These are phyloP conservation scores for Meredithiella fracta DNA, from an alignment of 2,329 filamentous ascomycete genomes.

Conservation along the genomic window DNA sequence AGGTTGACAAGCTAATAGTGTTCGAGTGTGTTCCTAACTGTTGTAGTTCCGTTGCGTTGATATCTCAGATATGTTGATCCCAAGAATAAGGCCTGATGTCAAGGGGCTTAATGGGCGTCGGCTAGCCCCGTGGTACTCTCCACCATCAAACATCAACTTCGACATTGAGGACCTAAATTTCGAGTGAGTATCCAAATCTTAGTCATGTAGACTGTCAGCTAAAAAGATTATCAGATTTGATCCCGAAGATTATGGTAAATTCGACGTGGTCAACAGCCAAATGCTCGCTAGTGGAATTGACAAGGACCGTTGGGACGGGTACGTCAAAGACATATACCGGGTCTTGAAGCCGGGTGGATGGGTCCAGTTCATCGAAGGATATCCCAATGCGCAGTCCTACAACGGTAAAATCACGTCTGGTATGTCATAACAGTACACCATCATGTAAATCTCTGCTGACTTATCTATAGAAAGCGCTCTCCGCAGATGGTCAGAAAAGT, in stretches of 20 bases:
- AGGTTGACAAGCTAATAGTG: background rate
- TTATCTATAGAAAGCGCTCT: conserved; percentile 29
- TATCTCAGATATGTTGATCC: background rate
- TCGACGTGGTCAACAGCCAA: conserved; percentile 71
- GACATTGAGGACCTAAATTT: conserved; percentile 59
- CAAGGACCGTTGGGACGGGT: conserved; percentile 53
- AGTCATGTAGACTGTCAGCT: background rate
- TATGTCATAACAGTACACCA: conserved; percentile 20
- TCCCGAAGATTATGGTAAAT: conserved; percentile 42
- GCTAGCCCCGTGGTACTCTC: conserved; percentile 26
- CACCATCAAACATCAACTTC: conserved; percentile 50
- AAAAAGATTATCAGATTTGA: conserved; percentile 33
- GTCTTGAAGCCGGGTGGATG: conserved; percentile 63
- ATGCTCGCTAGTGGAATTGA: conserved; percentile 58
- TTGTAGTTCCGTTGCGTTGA: conserved; percentile 6
- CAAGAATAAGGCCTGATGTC: background rate
- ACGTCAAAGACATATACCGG: conserved; percentile 58
- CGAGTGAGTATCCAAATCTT: conserved; percentile 26
- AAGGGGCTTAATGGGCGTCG: background rate
- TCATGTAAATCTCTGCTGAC: background rate
- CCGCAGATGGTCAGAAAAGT: conserved; percentile 48
- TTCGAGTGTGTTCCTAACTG: background rate
- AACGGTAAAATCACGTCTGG: conserved; percentile 59
- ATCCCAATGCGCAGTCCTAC: conserved; percentile 71
- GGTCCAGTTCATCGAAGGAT: conserved; percentile 78